phyloP scores from a whole-genome alignment of 2,329 filamentous ascomycete species.

The Amesomyces nigricolor region DNA sequence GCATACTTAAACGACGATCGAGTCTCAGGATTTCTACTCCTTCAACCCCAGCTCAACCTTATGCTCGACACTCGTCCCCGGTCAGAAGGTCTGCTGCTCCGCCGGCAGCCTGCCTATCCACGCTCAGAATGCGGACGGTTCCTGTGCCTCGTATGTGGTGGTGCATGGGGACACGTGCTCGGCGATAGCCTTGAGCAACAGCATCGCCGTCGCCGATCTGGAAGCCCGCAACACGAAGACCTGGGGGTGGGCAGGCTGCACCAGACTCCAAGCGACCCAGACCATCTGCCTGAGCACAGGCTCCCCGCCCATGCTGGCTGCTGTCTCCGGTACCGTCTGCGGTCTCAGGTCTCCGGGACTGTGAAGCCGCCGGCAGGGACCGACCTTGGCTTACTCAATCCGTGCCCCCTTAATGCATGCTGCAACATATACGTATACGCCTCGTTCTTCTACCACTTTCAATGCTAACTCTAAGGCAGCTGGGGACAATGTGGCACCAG shows the following conservation, averaged over 20 bases:
- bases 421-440: constrained; percentile 9
- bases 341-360: constrained; percentile 25
- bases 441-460: too few species aligned
- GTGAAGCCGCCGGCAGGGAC: background rate
- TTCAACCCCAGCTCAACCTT: too few species aligned
- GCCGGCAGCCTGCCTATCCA: constrained; percentile 28
- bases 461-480: too few species aligned
- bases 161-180: too few species aligned
- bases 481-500: constrained; percentile 30
- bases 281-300: too few species aligned
- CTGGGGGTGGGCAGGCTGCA: too few species aligned
- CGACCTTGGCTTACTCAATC: constrained; percentile 22
- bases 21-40: too few species aligned
- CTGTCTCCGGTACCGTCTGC: constrained; percentile 29
- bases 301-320: too few species aligned
- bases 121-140: too few species aligned
- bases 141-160: too few species aligned
- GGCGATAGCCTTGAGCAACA: constrained; percentile 33
- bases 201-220: constrained; percentile 30
- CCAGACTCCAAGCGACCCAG: too few species aligned
- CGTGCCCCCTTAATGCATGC: constrained; percentile 22
- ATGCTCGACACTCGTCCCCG: background rate
- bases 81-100: constrained; percentile 33
- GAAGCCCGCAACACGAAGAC: constrained; percentile 33
- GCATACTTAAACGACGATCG: too few species aligned